Evolutionary conservation across 371 early-diverging fungal genomes (phyloP), one percentile per base, ranked within the genome.

Genomic region (Rhizopus sp.): DNA sequence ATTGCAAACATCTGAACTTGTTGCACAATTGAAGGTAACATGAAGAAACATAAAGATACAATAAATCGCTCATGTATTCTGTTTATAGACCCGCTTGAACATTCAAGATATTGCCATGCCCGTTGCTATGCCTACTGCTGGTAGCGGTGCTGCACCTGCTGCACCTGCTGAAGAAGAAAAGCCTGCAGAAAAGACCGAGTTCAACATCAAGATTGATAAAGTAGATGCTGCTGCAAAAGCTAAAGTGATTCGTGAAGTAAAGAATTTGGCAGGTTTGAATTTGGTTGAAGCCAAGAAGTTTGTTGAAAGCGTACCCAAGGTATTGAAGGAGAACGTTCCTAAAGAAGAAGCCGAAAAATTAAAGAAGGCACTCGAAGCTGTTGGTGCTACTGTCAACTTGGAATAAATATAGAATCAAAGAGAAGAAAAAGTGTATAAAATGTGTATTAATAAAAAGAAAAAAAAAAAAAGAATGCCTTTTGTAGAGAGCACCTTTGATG

Each of bases 271-370:
- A 29, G 93, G 94, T 55, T 85, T 93, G 56, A 96, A 92, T 81
- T 78, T 98, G 78, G 94, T 98, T 15, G 97, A 96, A 76, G 98
- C 98, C 66, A 98, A 98, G 88, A 97, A 96, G 86, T 97, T 98
- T 77, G 97, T 97, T 23, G 98, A 98, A 75, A 82, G 91, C 57
- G 96, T 90, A 55, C 98, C 98, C 68, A 96, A 97, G 84, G 90
- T 94, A 53, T 83, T 98, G 68, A 91, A 92, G 81, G 95, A 97
- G 70, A 75, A 78, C 58, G 88, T 88, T 17, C 81, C 87, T 69
- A 98, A 97, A 88, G 98, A 93, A 57, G 98, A 97, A 66, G 97
- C 97, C 33, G 97, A 96, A 68, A 96, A 97, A 85, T 81, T 97
- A 65, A 95, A 98, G 88, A 90, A 91, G 83, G 82, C 90, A 29